A percentile compares a stretch with the other conserved stretches of the same genome.
Conservation (phyloP, 192 early-diverging fungal genomes). For the Globomyces pollinis-pini region DNA sequence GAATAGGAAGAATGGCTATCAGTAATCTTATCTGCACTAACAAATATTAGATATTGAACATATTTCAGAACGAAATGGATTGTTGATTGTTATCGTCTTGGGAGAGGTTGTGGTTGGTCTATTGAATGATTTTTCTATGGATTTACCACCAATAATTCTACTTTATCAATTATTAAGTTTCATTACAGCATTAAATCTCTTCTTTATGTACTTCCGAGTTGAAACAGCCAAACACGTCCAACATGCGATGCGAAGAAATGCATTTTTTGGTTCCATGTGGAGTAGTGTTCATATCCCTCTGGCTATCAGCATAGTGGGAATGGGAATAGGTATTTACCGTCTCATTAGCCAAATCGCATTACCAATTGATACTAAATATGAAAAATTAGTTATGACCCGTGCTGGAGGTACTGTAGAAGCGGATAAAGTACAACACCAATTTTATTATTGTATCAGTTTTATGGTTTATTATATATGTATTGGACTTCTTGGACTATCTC, state of each 20-base stretch:
- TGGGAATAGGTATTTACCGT: background rate
- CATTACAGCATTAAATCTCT: background rate
- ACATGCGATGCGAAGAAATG: conserved; percentile 3
- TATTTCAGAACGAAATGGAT: background rate
- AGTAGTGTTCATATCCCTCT: background rate
- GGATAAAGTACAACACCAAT: no score
- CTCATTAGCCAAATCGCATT: background rate
- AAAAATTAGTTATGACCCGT: no score
- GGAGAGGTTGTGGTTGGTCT: background rate
- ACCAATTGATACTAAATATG: no score
- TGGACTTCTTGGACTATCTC: background rate
- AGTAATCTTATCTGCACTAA: background rate
- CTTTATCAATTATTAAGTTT: background rate
- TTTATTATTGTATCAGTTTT: background rate
- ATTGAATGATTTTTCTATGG: background rate
- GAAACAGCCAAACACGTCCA: background rate
- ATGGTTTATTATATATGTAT: background rate
- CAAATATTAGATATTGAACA: conserved; percentile 6
- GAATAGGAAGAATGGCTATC: no score
- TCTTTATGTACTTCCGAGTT: conserved; percentile 4
- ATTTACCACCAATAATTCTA: background rate
- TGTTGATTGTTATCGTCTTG: conserved; percentile 7
- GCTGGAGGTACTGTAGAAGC: no score
- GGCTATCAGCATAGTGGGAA: background rate
- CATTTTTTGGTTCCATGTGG: background rate